These are phyloP conservation scores for Balakata baccata DNA, from an alignment of 345 rosid genomes.

Conservation along the genomic window DNA sequence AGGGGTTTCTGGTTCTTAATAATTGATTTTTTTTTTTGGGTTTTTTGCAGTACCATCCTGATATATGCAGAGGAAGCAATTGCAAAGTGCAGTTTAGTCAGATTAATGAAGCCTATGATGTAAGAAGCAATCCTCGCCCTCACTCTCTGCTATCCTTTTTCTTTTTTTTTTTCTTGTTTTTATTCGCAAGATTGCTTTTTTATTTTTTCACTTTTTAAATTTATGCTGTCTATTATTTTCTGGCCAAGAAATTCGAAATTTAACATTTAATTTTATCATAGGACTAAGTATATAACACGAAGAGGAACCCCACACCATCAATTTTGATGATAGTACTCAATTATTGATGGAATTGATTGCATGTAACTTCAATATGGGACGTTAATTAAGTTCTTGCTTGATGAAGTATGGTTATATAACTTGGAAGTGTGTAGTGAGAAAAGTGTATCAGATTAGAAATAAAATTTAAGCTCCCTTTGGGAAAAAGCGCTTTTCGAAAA, in stretches of 20 bases:
- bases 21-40: background rate
- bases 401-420: background rate
- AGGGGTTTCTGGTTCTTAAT: background rate
- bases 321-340: background rate
- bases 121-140: slow-evolving; percentile 27
- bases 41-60: slow-evolving; percentile 82
- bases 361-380: background rate
- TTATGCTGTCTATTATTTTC: background rate
- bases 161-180: background rate
- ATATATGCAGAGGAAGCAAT: slow-evolving; percentile 87
- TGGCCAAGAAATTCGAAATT: background rate
- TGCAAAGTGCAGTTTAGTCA: slow-evolving; percentile 68
- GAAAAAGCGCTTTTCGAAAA: no score
- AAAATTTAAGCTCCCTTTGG: no score
- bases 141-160: background rate
- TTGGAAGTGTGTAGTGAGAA: background rate
- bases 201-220: background rate
- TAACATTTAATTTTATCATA: no score
- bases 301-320: background rate
- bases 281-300: no score
- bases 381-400: background rate
- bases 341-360: background rate
- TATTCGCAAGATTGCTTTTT: background rate
- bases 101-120: slow-evolving; percentile 89
- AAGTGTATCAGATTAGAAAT: background rate